Evolutionary conservation across 129 eudicot genomes (phyloP), one percentile per base, ranked within the genome.

Genomic region (Solidago caesia): DNA sequence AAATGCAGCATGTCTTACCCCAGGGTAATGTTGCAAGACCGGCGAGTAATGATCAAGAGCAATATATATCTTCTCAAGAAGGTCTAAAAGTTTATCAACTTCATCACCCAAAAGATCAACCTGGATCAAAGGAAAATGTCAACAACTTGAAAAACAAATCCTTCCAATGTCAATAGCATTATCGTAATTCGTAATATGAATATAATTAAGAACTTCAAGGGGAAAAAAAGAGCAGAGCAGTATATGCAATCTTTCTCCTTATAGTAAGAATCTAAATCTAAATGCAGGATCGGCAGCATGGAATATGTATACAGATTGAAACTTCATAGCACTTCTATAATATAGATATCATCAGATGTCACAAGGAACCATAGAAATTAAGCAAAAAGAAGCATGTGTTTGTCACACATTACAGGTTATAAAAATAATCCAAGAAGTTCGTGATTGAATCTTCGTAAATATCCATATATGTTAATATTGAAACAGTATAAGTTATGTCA

Each of bases 61-160:
- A 55, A 95, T 86, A 71, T 87, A 95, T 55, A 95, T 91, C 86
- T 95, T 95, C 72, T 91, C 87, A 61, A 91, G 96, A 57, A 89
- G 90, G 13, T 87, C 84, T 71, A 84, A 46, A 49, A 91, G 90
- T 41, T 85, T 71, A 33, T 95, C 99, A 52, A 95, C 99, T 79
- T 95, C 96, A 82, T 95, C 99, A 29, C 99, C 99, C 76, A 95
- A 79, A 63, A 91, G 88, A 85, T 95, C 99, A 80, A 95, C 99
- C 99, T 95, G 86, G 56, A 74, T 57, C 16, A 53, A 82, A 33
- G 45, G 61, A 72, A 68, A 76, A 79, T 41, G 63, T 71, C 81
- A 70, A 71, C 16, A 56, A 67, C 58, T 67, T 44, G 52, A 64
- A 39, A 62, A 62, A 11, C 0, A 39, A 63, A 29, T 11, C 13